Evolutionary conservation across 129 eudicot genomes (phyloP).

Genomic region (Glebionis coronaria): DNA sequence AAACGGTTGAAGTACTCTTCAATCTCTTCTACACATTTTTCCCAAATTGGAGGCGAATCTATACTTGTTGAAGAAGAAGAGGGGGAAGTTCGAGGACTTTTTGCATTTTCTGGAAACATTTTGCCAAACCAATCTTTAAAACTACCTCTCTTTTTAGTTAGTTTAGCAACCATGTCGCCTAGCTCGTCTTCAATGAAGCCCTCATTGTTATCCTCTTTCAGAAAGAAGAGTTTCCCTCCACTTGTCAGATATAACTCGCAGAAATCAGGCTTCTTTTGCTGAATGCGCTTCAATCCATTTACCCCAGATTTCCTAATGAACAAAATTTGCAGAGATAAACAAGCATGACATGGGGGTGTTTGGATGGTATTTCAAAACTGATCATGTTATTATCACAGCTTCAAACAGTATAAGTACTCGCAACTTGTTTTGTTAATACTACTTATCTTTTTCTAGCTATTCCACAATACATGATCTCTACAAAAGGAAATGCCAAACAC

Average conservation of each 20-base stretch:
- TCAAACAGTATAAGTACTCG: no score
- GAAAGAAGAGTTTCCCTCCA: slow-evolving; percentile 57
- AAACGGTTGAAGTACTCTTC: slow-evolving; percentile 56
- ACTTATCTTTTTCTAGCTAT: no score
- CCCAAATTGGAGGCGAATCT: slow-evolving; percentile 51
- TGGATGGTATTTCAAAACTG: no score
- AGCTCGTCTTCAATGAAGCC: slow-evolving; percentile 53
- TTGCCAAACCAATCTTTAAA: slow-evolving; percentile 63
- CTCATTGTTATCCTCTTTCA: slow-evolving; percentile 52
- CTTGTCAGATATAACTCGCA: slow-evolving; percentile 57
- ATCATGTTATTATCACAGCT: no score
- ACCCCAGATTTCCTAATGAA: slow-evolving; percentile 45
- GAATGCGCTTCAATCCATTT: slow-evolving; percentile 43
- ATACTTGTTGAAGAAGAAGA: slow-evolving; percentile 41
- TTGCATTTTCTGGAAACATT: slow-evolving; percentile 39
- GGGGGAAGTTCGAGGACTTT: slow-evolving; percentile 31
- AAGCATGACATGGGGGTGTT: no score
- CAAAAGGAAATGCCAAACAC: no score
- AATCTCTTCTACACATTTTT: slow-evolving; percentile 48
- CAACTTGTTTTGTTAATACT: no score
- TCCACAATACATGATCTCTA: no score
- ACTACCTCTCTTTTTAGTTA: slow-evolving; percentile 36
- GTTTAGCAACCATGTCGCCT: slow-evolving; percentile 44
- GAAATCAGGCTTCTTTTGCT: slow-evolving; percentile 56
- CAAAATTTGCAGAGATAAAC: neutral